Base-by-base conservation (phyloP, 2,329 filamentous ascomycete genomes). In the Fusarium buxicola region DNA sequence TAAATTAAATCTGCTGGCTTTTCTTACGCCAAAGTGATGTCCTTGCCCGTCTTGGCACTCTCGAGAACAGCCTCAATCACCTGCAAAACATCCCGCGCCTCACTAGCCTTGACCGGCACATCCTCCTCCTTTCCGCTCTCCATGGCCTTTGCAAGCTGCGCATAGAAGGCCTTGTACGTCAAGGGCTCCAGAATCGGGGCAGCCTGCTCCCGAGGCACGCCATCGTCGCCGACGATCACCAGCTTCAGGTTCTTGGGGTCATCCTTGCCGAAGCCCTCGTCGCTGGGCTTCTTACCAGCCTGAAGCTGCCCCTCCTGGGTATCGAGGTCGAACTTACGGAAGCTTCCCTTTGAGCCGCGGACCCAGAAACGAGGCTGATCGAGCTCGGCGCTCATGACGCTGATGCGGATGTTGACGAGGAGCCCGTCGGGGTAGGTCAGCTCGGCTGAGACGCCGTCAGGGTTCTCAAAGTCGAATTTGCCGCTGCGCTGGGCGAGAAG, bases 361-460 rank as follows among this genome's bases (percentile, higher is more conserved):
- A 94, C 81, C 91, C 91, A 94, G 80, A 89, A 94, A 34, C 91
- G 81, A 57, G 90, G 80, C 78, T 94, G 91, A 60, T 85, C 80
- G 21, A 80, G 80, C 76, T 94, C 91, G 4, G 86, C 85, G 72
- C 87, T 91, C 45, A 92, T 80, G 18, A 90, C 85, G 36, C 84
- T 86, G 55, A 89, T 89, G 73, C 91, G 90, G 43, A 87, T 86
- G 40, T 89, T 89, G 10, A 87, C 91, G 40, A 92, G 74, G 62
- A 89, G 77, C 7, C 87, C 88, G 35, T 80, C 77, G 50, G 75
- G 73, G 73, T 94, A 95, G 58, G 85, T 85, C 47, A 94, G 77
- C 66, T 92, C 75, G 7, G 90, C 85, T 1, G 87, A 88, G 63
- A 86, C 75, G 59, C 80, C 82, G 69, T 90, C 86, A 3, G 84